Base-by-base conservation (phyloP, 352 stramenopile species). In the Globisporangium lucens region DNA sequence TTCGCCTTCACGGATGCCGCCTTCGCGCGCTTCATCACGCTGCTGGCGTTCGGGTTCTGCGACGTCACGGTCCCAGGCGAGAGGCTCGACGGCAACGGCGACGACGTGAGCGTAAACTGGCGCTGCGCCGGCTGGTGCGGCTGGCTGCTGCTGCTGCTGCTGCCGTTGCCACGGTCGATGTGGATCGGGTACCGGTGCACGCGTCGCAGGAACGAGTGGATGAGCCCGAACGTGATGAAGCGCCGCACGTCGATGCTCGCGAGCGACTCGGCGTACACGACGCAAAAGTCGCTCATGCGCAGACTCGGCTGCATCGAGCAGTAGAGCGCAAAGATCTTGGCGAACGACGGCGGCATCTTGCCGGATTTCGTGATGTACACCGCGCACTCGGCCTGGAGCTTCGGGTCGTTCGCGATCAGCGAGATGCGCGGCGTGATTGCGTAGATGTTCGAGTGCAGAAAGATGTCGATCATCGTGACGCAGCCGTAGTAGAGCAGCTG, bases 371-470 rank as follows among this genome's bases (percentile, higher is more conserved):
- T 82, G 59, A 96, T 85, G 73, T 96, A 96, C 63, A 84, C 68
- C 10, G 88, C 78, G 53, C 88, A 96, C 53, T 89, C 85, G 15
- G 76, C 81, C 68, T 94, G 85, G 15, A 96, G 69, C 67, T 87
- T 82, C 2, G 69, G 57, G 30, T 94, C 79, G 38, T 80, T 83
- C 8, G 83, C 79, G 22, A 96, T 71, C 4, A 63, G 55, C 13
- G 80, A 69, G 53, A 96, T 93, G 60, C 80, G 78, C 24, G 75
- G 72, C 4, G 85, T 93, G 10, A 80, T 89, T 7, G 81, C 78
- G 73, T 97, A 97, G 55, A 96, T 93, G 72, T 97, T 97, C 10
- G 85, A 91, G 75, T 97, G 87, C 52, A 95, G 71, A 64, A 97
- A 97, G 67, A 97, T 96, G 67, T 97, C 90, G 56, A 96, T 93